Percentiles rank a stretch among this genome's conserved stretches.
phyloP scores from a whole-genome alignment of 2,329 filamentous ascomycete genomes.

The Pleoardoris graminearum region DNA sequence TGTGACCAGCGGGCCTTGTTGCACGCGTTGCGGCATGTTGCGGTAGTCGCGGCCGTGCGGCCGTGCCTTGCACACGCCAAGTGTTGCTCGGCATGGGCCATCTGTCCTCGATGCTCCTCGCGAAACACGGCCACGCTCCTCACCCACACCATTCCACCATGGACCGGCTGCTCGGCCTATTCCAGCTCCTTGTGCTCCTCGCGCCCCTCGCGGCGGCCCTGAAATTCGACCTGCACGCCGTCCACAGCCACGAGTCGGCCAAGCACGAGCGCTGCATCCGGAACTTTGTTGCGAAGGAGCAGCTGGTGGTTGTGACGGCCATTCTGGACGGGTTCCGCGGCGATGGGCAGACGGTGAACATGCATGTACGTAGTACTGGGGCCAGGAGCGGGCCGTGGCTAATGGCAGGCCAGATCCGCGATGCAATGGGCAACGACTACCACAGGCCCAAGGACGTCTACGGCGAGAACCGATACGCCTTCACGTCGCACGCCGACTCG shows the following conservation, averaged over 20 bases:
- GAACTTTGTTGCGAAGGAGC: slow-evolving; percentile 92
- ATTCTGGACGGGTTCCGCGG: slow-evolving; percentile 83
- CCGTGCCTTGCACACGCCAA: neutral
- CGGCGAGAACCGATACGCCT: slow-evolving; percentile 89
- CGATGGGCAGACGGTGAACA: slow-evolving; percentile 91
- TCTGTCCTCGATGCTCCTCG: slow-evolving; percentile 35
- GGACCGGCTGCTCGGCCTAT: slow-evolving; percentile 40
- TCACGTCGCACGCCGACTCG: slow-evolving; percentile 88
- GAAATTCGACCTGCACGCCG: slow-evolving; percentile 88
- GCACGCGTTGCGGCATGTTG: no score
- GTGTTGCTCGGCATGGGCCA: slow-evolving; percentile 26
- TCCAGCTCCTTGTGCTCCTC: slow-evolving; percentile 45
- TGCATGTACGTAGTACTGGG: slow-evolving; percentile 69
- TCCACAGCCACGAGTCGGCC: slow-evolving; percentile 62
- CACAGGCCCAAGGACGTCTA: slow-evolving; percentile 86
- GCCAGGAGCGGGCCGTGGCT: neutral
- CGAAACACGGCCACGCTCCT: slow-evolving; percentile 1
- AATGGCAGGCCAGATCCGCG: slow-evolving; percentile 71
- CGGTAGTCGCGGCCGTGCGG: neutral
- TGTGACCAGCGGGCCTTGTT: no score
- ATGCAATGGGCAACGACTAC: slow-evolving; percentile 95
- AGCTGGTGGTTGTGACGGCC: slow-evolving; percentile 92
- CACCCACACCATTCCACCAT: slow-evolving; percentile 28
- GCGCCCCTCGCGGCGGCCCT: slow-evolving; percentile 64
- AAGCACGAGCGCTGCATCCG: slow-evolving; percentile 86